Evolutionary conservation across 108 stramenopile species (phyloP).

Genomic region (Fragilariopsis cylindrus): DNA sequence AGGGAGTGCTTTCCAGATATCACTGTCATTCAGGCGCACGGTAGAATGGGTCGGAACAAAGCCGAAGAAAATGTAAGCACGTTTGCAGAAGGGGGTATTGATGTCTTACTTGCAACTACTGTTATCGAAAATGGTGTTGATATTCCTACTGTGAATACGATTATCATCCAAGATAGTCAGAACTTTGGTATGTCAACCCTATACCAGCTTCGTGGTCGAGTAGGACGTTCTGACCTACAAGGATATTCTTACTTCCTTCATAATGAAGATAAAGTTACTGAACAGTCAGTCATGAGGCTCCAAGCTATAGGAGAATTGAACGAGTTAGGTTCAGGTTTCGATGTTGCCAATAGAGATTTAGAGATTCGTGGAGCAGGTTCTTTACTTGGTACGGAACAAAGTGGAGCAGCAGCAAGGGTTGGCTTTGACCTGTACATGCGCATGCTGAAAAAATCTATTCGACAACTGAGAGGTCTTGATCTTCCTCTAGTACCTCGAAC

Average conservation of each 20-base stretch:
- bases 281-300: conserved; percentile 78
- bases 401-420: conserved; percentile 88
- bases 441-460: conserved; percentile 90
- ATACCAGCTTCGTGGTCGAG: conserved; percentile 94
- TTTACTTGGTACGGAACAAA: conserved; percentile 91
- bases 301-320: conserved; percentile 85
- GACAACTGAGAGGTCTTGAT: conserved; percentile 81
- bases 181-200: conserved; percentile 93
- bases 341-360: conserved; percentile 92
- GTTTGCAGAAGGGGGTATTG: conserved; percentile 86
- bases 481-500: conserved; percentile 75
- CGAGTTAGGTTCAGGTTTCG: conserved; percentile 89
- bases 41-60: conserved; percentile 68
- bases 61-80: conserved; percentile 81
- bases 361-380: conserved; percentile 94
- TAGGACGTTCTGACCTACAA: conserved; percentile 88
- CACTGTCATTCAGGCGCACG: conserved; percentile 84
- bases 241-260: conserved; percentile 91
- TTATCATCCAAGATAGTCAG: conserved; percentile 91
- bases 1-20: conserved; percentile 67
- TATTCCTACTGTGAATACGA: conserved; percentile 93
- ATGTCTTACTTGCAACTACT: conserved; percentile 93
- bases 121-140: conserved; percentile 98
- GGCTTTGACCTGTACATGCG: conserved; percentile 96
- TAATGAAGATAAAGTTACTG: conserved; percentile 63